phyloP scores from a whole-genome alignment of 2,329 filamentous ascomycete species.

The Colletotrichum spaethianum region DNA sequence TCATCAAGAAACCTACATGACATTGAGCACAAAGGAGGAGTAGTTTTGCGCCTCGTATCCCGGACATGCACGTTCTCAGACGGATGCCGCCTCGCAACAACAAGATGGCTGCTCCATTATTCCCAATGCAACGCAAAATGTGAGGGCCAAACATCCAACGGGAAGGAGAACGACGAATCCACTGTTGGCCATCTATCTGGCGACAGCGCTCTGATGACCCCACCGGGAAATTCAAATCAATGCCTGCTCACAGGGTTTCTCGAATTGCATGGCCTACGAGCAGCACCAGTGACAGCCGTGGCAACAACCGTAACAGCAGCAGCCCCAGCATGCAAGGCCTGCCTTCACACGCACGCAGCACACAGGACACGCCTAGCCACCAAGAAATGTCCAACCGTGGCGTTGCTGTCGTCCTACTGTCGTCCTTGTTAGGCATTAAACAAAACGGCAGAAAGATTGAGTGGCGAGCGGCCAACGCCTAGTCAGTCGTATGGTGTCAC shows the following conservation, averaged over 20 bases:
- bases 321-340: constrained; percentile 16
- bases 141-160: constrained; percentile 26
- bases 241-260: constrained; percentile 36
- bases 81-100: constrained; percentile 29
- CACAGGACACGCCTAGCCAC: constrained; percentile 25
- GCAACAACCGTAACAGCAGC: constrained; percentile 6
- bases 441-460: background rate
- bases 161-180: constrained; percentile 18
- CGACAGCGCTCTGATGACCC: constrained; percentile 28
- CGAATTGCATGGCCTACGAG: constrained; percentile 28
- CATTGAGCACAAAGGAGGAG: background rate
- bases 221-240: constrained; percentile 40
- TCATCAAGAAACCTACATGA: constrained; percentile 2
- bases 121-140: constrained; percentile 32
- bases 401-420: constrained; percentile 2
- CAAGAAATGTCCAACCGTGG: constrained; percentile 19
- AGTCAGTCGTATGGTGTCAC: background rate
- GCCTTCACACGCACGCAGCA: constrained; percentile 13
- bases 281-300: constrained; percentile 10
- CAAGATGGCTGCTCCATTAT: constrained; percentile 30
- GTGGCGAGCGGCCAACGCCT: constrained; percentile 15
- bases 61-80: constrained; percentile 20
- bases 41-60: constrained; percentile 25
- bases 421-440: background rate
- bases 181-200: constrained; percentile 31